Percentiles rank a stretch among this genome's conserved stretches.
Evolutionary conservation across 208 protist genomes (phyloP).

Genomic region (Trypanosoma cruzi): DNA sequence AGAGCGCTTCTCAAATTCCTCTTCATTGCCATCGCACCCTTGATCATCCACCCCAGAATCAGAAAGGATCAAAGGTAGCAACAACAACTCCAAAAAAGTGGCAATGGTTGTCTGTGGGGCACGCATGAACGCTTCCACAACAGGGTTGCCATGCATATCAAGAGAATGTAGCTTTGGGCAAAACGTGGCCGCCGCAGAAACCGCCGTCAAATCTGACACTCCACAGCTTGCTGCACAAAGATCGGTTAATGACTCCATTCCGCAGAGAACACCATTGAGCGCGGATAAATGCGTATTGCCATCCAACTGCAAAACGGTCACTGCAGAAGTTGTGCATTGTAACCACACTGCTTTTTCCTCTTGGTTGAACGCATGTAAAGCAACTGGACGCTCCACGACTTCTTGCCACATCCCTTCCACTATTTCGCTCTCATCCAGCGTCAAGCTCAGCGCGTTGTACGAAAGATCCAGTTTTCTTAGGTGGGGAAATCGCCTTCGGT

Average conservation of each 20-base stretch:
- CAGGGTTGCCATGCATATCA: constrained; percentile 18
- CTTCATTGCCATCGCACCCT: neutral
- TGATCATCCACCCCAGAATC: neutral
- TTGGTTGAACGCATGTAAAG: neutral
- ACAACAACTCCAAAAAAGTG: constrained; percentile 23
- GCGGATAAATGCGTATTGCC: constrained; percentile 42
- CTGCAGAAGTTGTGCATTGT: constrained; percentile 14
- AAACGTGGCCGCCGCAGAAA: constrained; percentile 24
- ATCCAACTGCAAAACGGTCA: constrained; percentile 42
- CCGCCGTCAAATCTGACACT: constrained; percentile 18
- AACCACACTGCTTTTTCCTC: constrained; percentile 4
- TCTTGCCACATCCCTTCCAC: constrained; percentile 49
- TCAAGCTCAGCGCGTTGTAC: constrained; percentile 62
- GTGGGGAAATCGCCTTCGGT: constrained; percentile 39
- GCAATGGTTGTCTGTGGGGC: constrained; percentile 16
- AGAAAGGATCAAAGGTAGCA: constrained; percentile 19
- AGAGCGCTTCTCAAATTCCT: neutral
- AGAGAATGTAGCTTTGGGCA: constrained; percentile 25
- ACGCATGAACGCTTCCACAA: constrained; percentile 18
- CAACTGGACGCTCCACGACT: neutral
- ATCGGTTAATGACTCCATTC: constrained; percentile 21
- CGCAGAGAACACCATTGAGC: constrained; percentile 54
- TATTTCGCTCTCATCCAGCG: constrained; percentile 50
- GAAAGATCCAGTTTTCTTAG: constrained; percentile 47
- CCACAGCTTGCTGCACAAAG: constrained; percentile 21